Percentiles rank a stretch among this genome's conserved stretches.
Evolutionary conservation across 169 alveolate genomes (phyloP).

Genomic region (Cryptosporidium xiaoi): DNA sequence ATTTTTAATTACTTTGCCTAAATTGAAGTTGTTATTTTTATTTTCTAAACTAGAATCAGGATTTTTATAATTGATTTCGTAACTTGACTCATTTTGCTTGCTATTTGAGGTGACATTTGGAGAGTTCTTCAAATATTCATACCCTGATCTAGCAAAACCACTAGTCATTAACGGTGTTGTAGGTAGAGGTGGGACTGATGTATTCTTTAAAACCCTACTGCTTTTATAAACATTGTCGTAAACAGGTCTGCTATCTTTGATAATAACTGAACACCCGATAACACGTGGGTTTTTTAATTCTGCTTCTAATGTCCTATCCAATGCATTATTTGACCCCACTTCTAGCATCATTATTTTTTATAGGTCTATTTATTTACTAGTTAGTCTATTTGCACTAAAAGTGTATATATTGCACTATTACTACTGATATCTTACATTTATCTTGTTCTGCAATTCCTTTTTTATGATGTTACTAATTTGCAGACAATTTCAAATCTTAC

Average conservation of each 20-base stretch:
- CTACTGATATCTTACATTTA: too few relatives aligned
- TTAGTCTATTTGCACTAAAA: not conserved
- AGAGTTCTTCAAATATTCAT: not conserved
- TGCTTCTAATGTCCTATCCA: conserved; percentile 26
- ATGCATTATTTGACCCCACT: not conserved
- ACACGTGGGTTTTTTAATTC: conserved; percentile 56
- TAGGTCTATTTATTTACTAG: not conserved
- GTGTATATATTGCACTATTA: too few relatives aligned
- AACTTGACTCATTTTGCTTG: not conserved
- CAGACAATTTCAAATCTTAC: too few relatives aligned
- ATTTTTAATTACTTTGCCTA: not conserved
- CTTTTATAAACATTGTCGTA: not conserved
- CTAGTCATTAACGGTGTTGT: not conserved
- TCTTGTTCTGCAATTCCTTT: too few relatives aligned
- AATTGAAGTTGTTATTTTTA: not conserved
- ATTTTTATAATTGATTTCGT: not conserved
- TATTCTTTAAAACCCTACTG: not conserved
- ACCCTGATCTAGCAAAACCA: not conserved
- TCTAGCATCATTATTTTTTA: not conserved
- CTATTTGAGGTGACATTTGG: not conserved
- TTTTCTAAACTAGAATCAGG: not conserved
- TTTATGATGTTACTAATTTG: too few relatives aligned
- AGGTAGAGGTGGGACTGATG: not conserved
- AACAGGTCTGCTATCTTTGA: conserved; percentile 38
- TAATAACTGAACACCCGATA: conserved; percentile 55